These are phyloP conservation scores for Coleophoma eucalyptorum DNA, from an alignment of 2,329 filamentous ascomycete genomes.

Conservation along the genomic window DNA sequence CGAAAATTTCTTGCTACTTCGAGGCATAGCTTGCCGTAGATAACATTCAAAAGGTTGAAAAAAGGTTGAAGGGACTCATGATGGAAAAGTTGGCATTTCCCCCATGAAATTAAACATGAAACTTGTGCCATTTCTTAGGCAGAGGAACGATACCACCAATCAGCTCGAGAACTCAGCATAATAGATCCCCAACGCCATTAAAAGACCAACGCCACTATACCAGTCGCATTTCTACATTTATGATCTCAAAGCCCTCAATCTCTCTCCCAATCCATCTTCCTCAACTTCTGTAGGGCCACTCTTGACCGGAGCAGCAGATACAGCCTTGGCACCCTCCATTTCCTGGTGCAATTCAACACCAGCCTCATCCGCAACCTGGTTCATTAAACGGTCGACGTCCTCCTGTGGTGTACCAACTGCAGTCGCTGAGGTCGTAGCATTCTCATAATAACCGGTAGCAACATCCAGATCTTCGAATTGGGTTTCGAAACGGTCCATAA, in stretches of 20 bases:
- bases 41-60: too few species aligned
- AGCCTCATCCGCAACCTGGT: constrained; percentile 82
- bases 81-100: too few species aligned
- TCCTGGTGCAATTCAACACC: constrained; percentile 79
- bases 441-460: constrained; percentile 61
- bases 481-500: constrained; percentile 64
- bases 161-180: too few species aligned
- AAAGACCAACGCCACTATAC: constrained; percentile 1
- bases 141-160: too few species aligned
- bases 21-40: too few species aligned
- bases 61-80: too few species aligned
- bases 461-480: constrained; percentile 48
- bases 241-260: constrained; percentile 47
- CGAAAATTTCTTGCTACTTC: too few species aligned
- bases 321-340: constrained; percentile 55
- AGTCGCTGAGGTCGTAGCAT: constrained; percentile 77
- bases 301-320: constrained; percentile 53
- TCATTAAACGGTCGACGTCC: constrained; percentile 81
- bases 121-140: too few species aligned
- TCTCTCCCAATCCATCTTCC: constrained; percentile 67
- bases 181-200: not conserved
- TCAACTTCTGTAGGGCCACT: constrained; percentile 71
- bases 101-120: too few species aligned
- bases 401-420: constrained; percentile 73
- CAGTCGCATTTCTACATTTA: constrained; percentile 3